phyloP scores from a whole-genome alignment of 2,329 filamentous ascomycete genomes.

The Diplodia seriata region DNA sequence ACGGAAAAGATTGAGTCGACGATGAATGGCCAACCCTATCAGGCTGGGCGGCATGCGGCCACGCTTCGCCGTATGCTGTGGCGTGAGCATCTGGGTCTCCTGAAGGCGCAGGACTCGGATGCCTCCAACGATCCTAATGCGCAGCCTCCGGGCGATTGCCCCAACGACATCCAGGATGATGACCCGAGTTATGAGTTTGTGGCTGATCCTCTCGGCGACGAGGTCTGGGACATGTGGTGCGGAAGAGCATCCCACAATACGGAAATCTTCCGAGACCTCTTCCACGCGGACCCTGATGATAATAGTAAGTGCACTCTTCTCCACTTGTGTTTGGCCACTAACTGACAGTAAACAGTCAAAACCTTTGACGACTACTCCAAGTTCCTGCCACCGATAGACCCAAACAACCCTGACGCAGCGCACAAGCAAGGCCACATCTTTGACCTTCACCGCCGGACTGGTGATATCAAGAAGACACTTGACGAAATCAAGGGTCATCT shows the following conservation, averaged over 20 bases:
- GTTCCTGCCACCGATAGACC: conserved; percentile 65
- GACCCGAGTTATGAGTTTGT: conserved; percentile 62
- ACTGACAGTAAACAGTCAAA: conserved; percentile 60
- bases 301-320: conserved; percentile 60
- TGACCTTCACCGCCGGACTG: conserved; percentile 68
- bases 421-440: conserved; percentile 84
- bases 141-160: conserved; percentile 71
- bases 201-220: conserved; percentile 64
- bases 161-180: conserved; percentile 76
- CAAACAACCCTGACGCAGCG: conserved; percentile 63
- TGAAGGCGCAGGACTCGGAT: conserved; percentile 73
- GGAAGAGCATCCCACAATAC: conserved; percentile 73
- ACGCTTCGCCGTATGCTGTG: conserved; percentile 83
- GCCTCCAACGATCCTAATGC: conserved; percentile 76
- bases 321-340: background rate
- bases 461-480: conserved; percentile 76
- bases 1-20: conserved; percentile 70
- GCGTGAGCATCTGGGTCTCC: conserved; percentile 86
- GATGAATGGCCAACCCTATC: conserved; percentile 80
- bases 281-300: conserved; percentile 89
- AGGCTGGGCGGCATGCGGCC: conserved; percentile 81
- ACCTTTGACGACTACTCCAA: conserved; percentile 88
- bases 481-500: conserved; percentile 85
- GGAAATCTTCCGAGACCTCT: conserved; percentile 76
- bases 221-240: conserved; percentile 72